Evolutionary conservation across 2,329 filamentous ascomycete species (phyloP).

Genomic region (Colletotrichum sp.): DNA sequence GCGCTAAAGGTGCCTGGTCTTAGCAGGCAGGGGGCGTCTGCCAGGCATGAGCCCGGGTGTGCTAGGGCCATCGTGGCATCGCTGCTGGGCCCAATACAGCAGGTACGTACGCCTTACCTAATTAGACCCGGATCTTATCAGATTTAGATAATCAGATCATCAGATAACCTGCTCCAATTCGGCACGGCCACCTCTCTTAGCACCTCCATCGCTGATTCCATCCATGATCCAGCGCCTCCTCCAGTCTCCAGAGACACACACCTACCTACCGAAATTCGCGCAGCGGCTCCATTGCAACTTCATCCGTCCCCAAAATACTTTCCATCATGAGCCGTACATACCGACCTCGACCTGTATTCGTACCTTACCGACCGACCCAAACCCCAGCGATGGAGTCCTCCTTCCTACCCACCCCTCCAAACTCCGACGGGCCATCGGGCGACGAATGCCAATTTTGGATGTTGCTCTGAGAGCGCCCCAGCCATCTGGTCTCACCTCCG

Average conservation of each 20-base stretch:
- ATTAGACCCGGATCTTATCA: conserved; percentile 16
- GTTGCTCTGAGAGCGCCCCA: neutral
- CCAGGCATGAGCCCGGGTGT: neutral
- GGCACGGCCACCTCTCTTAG: neutral
- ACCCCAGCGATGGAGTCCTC: neutral
- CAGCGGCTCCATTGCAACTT: neutral
- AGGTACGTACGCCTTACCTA: conserved; percentile 20
- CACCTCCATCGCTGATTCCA: neutral
- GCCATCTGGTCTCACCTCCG: neutral
- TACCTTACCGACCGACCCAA: neutral
- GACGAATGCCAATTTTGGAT: neutral
- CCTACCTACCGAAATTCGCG: neutral
- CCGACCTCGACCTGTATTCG: neutral
- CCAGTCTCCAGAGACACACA: neutral
- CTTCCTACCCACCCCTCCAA: neutral
- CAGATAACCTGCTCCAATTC: conserved; percentile 15
- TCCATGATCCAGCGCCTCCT: neutral
- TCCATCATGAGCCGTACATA: neutral
- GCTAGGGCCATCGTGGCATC: conserved; percentile 9
- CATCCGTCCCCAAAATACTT: neutral
- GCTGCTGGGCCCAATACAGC: conserved; percentile 1
- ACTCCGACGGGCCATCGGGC: neutral
- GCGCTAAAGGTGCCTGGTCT: neutral
- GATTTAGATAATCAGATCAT: conserved; percentile 28
- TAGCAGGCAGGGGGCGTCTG: neutral